Evolutionary conservation across 1,139 yeast species (phyloP).

Genomic region (Zygosaccharomyces pseudobailii): DNA sequence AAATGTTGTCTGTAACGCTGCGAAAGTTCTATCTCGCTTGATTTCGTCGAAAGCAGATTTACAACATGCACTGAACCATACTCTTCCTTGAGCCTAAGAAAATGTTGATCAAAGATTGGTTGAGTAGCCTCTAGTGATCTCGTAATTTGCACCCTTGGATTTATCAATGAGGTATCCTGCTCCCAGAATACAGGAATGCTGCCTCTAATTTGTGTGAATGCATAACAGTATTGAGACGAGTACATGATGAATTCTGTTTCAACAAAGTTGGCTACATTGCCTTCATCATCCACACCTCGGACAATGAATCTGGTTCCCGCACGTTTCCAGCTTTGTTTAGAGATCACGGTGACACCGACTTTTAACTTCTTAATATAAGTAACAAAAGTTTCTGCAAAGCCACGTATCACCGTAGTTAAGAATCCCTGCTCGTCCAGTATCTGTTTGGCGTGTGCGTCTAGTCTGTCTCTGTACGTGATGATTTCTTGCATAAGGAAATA

Average conservation of each 20-base stretch:
- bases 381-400: constrained; percentile 77
- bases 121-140: constrained; percentile 89
- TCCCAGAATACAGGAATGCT: constrained; percentile 98
- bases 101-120: constrained; percentile 82
- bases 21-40: constrained; percentile 71
- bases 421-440: constrained; percentile 72
- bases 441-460: constrained; percentile 54
- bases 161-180: constrained; percentile 79
- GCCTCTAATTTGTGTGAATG: constrained; percentile 87
- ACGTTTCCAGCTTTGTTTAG: constrained; percentile 91
- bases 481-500: constrained; percentile 83
- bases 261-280: constrained; percentile 92
- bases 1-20: constrained; percentile 59
- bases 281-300: constrained; percentile 93
- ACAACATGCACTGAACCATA: constrained; percentile 87
- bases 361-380: constrained; percentile 48
- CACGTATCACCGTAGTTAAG: constrained; percentile 86
- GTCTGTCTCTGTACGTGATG: constrained; percentile 63
- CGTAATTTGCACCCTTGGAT: constrained; percentile 82
- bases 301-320: constrained; percentile 96
- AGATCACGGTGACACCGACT: constrained; percentile 69
- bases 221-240: constrained; percentile 54
- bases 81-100: constrained; percentile 58
- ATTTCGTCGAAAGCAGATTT: constrained; percentile 73
- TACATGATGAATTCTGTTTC: constrained; percentile 83